Evolutionary conservation across 306 rosid genomes (phyloP).

Genomic region (Cucurbita maxima): DNA sequence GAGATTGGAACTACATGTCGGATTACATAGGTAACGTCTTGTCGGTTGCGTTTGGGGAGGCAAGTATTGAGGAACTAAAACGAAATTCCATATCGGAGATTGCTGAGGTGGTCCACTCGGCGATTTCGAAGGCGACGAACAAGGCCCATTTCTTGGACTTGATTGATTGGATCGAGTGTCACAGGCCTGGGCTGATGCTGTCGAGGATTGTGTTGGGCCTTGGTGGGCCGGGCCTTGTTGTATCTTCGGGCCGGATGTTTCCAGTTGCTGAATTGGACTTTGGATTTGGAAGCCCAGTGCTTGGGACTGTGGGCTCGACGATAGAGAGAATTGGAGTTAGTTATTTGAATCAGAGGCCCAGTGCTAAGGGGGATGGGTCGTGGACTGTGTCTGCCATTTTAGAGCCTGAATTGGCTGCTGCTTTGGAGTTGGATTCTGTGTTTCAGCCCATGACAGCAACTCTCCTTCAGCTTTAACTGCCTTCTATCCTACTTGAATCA

Average conservation of each 20-base stretch:
- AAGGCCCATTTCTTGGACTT: constrained; percentile 61
- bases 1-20: constrained; percentile 24
- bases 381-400: constrained; percentile 81
- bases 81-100: constrained; percentile 30
- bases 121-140: constrained; percentile 49
- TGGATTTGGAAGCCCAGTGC: constrained; percentile 66
- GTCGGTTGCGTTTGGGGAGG: constrained; percentile 58
- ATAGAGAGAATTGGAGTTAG: constrained; percentile 56
- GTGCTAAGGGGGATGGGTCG: constrained; percentile 61
- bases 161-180: constrained; percentile 73
- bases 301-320: constrained; percentile 60
- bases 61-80: constrained; percentile 33
- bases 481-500: too few relatives aligned
- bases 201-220: constrained; percentile 45
- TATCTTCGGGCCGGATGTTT: constrained; percentile 60
- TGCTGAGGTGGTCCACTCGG: constrained; percentile 34
- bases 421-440: constrained; percentile 38
- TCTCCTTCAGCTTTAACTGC: constrained; percentile 37
- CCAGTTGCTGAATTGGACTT: constrained; percentile 62
- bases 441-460: constrained; percentile 53
- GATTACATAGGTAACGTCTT: constrained; percentile 69
- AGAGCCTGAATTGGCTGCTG: constrained; percentile 63
- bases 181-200: constrained; percentile 71
- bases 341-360: constrained; percentile 71
- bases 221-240: constrained; percentile 44